These are phyloP conservation scores for Pyrenophora seminiperda DNA, from an alignment of 2,329 filamentous ascomycete species.

Conservation along the genomic window DNA sequence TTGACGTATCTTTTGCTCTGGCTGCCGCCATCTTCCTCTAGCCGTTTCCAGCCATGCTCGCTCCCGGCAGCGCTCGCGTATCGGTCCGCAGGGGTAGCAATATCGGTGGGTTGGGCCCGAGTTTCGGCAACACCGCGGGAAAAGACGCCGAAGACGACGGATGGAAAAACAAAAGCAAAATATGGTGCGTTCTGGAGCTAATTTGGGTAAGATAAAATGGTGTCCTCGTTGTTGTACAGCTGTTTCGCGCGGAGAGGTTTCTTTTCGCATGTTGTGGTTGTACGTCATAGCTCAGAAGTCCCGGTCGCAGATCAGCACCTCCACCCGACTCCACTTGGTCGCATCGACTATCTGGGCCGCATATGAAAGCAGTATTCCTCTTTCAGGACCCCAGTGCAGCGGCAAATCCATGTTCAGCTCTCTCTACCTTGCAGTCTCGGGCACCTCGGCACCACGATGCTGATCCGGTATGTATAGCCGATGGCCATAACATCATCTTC, in stretches of 20 bases:
- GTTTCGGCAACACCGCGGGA: background rate
- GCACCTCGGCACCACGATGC: background rate
- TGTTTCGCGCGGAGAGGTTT: background rate
- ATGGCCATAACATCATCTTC: too few species aligned
- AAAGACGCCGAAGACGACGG: background rate
- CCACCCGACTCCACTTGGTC: background rate
- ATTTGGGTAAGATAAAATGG: background rate
- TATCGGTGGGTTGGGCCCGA: background rate
- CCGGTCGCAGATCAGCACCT: constrained; percentile 6
- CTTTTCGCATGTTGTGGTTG: constrained; percentile 1
- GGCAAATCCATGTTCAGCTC: background rate
- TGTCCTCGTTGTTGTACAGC: background rate
- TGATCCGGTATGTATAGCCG: background rate
- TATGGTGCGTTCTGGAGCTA: too few species aligned
- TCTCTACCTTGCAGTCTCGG: background rate
- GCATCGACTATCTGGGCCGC: constrained; percentile 4
- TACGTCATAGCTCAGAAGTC: constrained; percentile 7
- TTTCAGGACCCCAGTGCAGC: background rate
- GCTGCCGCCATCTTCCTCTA: background rate
- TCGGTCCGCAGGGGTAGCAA: background rate
- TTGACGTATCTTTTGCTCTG: background rate
- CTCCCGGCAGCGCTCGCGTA: constrained; percentile 6
- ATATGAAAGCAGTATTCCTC: constrained; percentile 1
- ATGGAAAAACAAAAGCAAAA: too few species aligned
- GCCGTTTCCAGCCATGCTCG: background rate